Evolutionary conservation across 1,284 basidiomycete species (phyloP), one percentile per base, ranked within the genome.

Genomic region (Fistulina hepatica): DNA sequence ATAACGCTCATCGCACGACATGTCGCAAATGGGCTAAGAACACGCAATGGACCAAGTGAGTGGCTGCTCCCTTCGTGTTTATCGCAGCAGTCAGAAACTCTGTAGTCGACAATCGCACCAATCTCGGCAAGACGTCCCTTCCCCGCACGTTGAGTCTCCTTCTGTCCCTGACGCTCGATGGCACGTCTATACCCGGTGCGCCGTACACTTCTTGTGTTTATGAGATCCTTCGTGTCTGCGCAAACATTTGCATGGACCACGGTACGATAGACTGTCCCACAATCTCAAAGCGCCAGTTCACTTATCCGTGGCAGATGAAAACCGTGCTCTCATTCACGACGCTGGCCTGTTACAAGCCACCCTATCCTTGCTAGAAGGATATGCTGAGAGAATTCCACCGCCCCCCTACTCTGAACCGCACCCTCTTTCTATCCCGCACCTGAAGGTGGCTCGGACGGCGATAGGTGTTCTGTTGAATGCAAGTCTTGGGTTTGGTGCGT

Each of bases 391-490:
- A 11, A 56, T 79, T 16, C 64, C 69, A 9, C 48, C 64, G 17
- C 60, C 58, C 10, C 59, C 63, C 1, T 55, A 58, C 30, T 34
- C 49, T 20, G 56, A 56, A 31, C 72, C 73, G 12, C 53, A 73
- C 12, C 59, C 69, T 15, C 57, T 82, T 17, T 63, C 73, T 31
- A 61, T 71, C 36, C 54, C 67, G 7, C 76, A 86, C 50, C 67
- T 90, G 26, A 80, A 73, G 51, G 64, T 90, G 41, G 64, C 89
- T 36, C 76, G 78, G 50, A 88, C 83, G 4, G 71, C 81, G 4
- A 71, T 89, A 39, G 89, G 88, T 3, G 79, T 82, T 6, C 63
- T 92, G 20, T 58, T 92, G 34, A 92, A 92, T 51, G 73, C 79
- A 15, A 79, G 80, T 46, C 65, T 91, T 39, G 77, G 76, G 37